phyloP scores from a whole-genome alignment of 2,329 filamentous ascomycete species.

The Paracamarosporium sp. region DNA sequence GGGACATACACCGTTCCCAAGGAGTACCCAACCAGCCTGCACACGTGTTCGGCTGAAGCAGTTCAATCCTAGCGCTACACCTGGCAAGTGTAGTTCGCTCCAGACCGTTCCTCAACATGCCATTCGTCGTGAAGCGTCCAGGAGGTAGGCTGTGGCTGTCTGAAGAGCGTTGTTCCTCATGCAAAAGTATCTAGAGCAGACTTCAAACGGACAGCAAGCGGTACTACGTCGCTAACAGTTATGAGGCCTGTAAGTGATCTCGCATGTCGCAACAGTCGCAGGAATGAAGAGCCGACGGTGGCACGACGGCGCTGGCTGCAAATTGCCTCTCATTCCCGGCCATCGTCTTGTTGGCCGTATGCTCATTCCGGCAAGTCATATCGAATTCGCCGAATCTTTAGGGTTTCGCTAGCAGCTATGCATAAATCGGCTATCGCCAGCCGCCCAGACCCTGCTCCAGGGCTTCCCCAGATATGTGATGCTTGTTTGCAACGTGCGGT shows the following conservation, averaged over 20 bases:
- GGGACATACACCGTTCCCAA: neutral
- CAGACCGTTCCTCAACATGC: neutral
- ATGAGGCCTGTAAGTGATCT: neutral
- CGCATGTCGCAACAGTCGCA: neutral
- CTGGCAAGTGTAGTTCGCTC: neutral
- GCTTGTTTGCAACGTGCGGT: neutral
- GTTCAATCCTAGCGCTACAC: neutral
- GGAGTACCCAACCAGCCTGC: neutral
- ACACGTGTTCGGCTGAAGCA: neutral
- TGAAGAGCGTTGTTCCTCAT: neutral
- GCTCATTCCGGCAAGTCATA: neutral
- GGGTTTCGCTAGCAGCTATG: neutral
- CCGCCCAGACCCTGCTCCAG: neutral
- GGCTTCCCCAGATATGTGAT: neutral
- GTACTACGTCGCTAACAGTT: neutral
- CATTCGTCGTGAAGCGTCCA: neutral
- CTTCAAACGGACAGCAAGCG: neutral
- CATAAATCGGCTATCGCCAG: neutral
- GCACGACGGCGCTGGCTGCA: slow-evolving; percentile 16
- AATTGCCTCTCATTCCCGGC: neutral
- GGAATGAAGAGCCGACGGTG: slow-evolving; percentile 10
- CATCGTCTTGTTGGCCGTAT: neutral
- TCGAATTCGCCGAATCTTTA: neutral
- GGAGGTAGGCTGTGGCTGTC: neutral
- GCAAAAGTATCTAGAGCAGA: neutral